Evolutionary conservation across 73 alveolate species (phyloP).

Genomic region (Paramecium caudatum): DNA sequence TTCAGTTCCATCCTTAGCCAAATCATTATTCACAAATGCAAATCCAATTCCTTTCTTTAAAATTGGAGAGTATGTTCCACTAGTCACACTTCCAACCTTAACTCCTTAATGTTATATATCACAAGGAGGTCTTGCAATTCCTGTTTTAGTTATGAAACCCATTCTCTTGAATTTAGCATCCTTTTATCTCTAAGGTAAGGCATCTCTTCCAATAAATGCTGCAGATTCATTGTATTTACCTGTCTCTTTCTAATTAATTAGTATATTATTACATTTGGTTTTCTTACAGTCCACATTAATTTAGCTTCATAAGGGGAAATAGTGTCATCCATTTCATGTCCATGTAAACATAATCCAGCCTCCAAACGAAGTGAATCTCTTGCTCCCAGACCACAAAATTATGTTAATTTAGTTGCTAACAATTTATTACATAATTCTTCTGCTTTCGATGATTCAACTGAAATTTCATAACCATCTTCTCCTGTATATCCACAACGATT

Average conservation of each 20-base stretch:
- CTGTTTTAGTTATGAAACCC: conserved; percentile 35
- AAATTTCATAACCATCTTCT: conserved; percentile 96
- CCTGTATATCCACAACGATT: conserved; percentile 97
- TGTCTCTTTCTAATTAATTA: neutral
- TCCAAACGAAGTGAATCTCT: conserved; percentile 96
- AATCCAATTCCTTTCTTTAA: conserved; percentile 70
- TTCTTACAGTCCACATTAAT: conserved; percentile 89
- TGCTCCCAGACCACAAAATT: conserved; percentile 93
- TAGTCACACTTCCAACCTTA: conserved; percentile 68
- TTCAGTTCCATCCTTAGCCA: conserved; percentile 49
- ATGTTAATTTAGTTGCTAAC: conserved; percentile 66
- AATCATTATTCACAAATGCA: conserved; percentile 49
- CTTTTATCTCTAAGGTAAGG: conserved; percentile 5
- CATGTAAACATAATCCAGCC: conserved; percentile 97
- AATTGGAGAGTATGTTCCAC: conserved; percentile 76
- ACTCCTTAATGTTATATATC: conserved; percentile 29
- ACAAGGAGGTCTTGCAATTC: conserved; percentile 61
- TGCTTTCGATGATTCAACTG: conserved; percentile 78
- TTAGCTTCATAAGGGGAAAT: conserved; percentile 90
- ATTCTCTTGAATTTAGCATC: conserved; percentile 55
- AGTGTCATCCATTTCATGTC: conserved; percentile 85
- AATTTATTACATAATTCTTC: conserved; percentile 81
- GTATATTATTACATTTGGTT: conserved; percentile 33
- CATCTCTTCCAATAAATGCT: conserved; percentile 33
- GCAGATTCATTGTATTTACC: conserved; percentile 34